Percentiles rank a stretch among this genome's conserved stretches.
These are phyloP conservation scores for Pseudoperonospora humuli DNA, from an alignment of 352 stramenopile species.

Conservation along the genomic window DNA sequence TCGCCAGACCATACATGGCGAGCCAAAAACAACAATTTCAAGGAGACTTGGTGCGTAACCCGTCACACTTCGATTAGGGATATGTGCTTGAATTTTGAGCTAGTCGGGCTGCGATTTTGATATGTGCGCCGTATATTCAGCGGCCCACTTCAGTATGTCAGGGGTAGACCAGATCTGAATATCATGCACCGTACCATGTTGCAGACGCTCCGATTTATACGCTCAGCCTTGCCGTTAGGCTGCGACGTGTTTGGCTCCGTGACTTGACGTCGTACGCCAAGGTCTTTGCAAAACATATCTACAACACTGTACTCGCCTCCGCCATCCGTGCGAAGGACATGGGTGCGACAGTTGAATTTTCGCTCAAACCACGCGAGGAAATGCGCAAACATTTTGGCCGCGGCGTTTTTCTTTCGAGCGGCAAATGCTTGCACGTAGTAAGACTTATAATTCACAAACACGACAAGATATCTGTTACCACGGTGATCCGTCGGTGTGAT, in stretches of 20 bases:
- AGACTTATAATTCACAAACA: background rate
- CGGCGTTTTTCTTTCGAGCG: background rate
- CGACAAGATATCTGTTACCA: conserved; percentile 7
- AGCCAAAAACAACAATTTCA: background rate
- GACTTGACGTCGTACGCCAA: background rate
- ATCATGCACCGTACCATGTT: conserved; percentile 25
- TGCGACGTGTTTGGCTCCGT: conserved; percentile 8
- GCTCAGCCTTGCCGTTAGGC: conserved; percentile 24
- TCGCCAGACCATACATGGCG: background rate
- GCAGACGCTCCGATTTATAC: background rate
- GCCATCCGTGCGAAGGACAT: conserved; percentile 1
- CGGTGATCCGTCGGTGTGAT: conserved; percentile 2
- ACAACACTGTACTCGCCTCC: conserved; percentile 18
- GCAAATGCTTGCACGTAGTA: background rate
- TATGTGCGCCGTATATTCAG: conserved; percentile 21
- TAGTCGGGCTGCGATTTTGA: background rate
- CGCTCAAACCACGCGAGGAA: background rate
- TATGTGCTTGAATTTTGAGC: background rate
- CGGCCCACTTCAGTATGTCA: conserved; percentile 14
- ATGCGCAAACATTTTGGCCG: background rate
- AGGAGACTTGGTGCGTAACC: background rate
- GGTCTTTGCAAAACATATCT: conserved; percentile 19
- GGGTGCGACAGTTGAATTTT: background rate
- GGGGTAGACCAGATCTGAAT: conserved; percentile 15
- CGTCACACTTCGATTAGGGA: background rate